Base-by-base conservation (phyloP, 805 yeast genomes). In the Candida endomychidarum region DNA sequence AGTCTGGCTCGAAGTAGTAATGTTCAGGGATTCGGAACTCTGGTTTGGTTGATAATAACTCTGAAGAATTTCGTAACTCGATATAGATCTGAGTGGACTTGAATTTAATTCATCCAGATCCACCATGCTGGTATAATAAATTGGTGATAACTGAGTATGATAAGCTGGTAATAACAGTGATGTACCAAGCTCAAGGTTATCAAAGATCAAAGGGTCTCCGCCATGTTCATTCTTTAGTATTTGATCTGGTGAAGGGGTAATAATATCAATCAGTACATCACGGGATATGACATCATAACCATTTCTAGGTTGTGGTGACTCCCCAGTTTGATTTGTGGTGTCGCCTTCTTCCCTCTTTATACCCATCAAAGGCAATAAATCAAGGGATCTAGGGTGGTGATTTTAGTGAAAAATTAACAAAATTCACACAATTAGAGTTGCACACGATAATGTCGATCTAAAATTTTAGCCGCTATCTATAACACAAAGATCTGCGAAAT, bases 401-500 rank as follows among this genome's bases (percentile, higher is more conserved):
- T 15, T n/a, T 26, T 6, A 15, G n/a, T 28, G 31, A 16, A 15
- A 28, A 15, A 11, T 16, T 15, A 28, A 12, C n/a, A 7, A 17
- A 15, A 28, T 17, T 28, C 20, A 17, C 31, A 28, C 20, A 12
- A 28, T 17, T 30, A n/a, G n/a, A n/a, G n/a, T n/a, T n/a, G n/a
- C n/a, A n/a, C n/a, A n/a, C n/a, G n/a, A n/a, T n/a, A n/a, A n/a
- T n/a, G n/a, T n/a, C n/a, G n/a, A n/a, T n/a, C n/a, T n/a, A n/a
- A n/a, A n/a, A n/a, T n/a, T n/a, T n/a, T n/a, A n/a, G n/a, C n/a
- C n/a, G n/a, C n/a, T n/a, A n/a, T n/a, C n/a, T n/a, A n/a, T n/a
- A n/a, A n/a, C n/a, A 14, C 33, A 29, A 29, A 20, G 15, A n/a
- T n/a, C 26, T 32, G 22, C 14, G 26, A 33, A 17, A 34, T 37